Base-by-base conservation (phyloP, 192 early-diverging fungal species). In the Coemansia sp. region DNA sequence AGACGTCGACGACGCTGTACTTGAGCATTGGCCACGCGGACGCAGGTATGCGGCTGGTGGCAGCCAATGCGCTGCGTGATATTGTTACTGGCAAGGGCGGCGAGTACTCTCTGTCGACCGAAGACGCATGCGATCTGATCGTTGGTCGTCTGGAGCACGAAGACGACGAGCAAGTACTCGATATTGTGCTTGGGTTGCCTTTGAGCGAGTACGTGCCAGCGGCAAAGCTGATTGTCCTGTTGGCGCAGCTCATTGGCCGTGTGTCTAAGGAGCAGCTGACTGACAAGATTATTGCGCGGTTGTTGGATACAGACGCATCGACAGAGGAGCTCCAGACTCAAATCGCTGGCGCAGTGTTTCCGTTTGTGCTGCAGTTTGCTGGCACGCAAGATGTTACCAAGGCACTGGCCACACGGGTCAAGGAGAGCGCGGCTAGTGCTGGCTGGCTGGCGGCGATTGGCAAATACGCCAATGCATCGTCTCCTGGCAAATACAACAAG, bases 21-120 rank as follows among this genome's bases (percentile, higher is more conserved):
- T 83, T 95, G 54, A 88, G 89, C 79, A 77, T 96, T 52, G 85
- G 90, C 56, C 89, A 92, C 57, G 78, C 85, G 1, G 86, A 94
- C 18, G 57, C 84, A 0, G 80, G 84, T 12, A 84, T 93, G 20
- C 85, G 94, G 9, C 70, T 91, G 24, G 60, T 90, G 5, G 92
- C 88, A 14, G 68, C 92, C 16, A 84, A 87, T 60, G 88, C 86
- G 54, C 66, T 95, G 37, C 64, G 66, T 19, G 82, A 81, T 22
- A 82, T 92, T 35, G 67, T 85, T 18, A 50, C 67, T 23, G 84
- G 82, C 9, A 73, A 73, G 38, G 65, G 65, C 11, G 62, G 56
- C 2, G 69, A 72, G 19, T 68, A 72, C 16, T 29, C 38, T 37
- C 41, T 81, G 39, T 6, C 64, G 4, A 37, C 11, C 1, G 62